phyloP scores from a whole-genome alignment of 148 eudicot genomes.

The Amaranthus hypochondriacus region DNA sequence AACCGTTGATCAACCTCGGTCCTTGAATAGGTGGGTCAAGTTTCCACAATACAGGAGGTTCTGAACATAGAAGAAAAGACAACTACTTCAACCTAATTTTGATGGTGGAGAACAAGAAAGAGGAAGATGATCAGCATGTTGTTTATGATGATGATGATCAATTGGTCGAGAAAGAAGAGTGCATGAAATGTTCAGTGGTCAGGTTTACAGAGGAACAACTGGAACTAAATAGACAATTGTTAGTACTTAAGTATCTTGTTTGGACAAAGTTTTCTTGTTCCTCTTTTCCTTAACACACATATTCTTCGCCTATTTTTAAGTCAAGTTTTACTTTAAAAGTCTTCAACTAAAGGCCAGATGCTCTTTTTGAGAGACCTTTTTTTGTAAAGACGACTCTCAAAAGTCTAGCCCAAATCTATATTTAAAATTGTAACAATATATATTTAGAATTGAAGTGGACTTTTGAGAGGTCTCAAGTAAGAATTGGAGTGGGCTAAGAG shows the following conservation, averaged over 20 bases:
- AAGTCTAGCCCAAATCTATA: too few relatives aligned
- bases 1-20: constrained; percentile 38
- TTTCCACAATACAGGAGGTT: background rate
- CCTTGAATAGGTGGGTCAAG: constrained; percentile 29
- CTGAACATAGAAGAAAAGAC: constrained; percentile 14
- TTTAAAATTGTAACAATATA: too few relatives aligned
- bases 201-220: constrained; percentile 39
- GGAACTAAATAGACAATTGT: constrained; percentile 29
- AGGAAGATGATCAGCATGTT: constrained; percentile 12
- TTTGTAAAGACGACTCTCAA: too few relatives aligned
- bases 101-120: constrained; percentile 17
- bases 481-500: too few relatives aligned
- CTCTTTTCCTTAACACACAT: constrained; percentile 11
- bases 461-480: too few relatives aligned
- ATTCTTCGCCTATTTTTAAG: constrained; percentile 13
- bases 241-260: constrained; percentile 33
- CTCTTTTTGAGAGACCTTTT: too few relatives aligned
- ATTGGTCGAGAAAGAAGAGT: constrained; percentile 21
- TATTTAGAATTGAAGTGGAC: too few relatives aligned
- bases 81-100: constrained; percentile 15
- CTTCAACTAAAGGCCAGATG: too few relatives aligned
- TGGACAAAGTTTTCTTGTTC: constrained; percentile 18
- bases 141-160: constrained; percentile 20
- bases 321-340: background rate
- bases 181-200: constrained; percentile 20